A percentile compares a stretch with the other conserved stretches of the same genome.
Evolutionary conservation across 768 basidiomycete genomes (phyloP).

Genomic region (Psilocybe azurescens): DNA sequence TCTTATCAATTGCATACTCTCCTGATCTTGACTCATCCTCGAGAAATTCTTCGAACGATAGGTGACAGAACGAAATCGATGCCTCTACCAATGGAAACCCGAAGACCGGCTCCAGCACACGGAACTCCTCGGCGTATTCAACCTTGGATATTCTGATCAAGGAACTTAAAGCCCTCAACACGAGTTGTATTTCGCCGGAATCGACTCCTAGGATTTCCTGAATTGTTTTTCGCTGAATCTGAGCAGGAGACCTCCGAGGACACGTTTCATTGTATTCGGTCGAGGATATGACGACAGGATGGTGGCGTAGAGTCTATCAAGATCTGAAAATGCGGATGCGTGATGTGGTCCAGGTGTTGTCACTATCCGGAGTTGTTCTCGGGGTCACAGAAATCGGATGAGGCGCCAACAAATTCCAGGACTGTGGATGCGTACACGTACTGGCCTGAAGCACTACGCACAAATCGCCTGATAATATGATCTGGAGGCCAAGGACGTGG

Average conservation of each 20-base stretch:
- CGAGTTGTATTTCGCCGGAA: not conserved
- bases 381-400: not conserved
- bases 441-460: conserved; percentile 10
- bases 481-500: conserved; percentile 4
- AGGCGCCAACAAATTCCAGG: conserved; percentile 8
- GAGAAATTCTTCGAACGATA: conserved; percentile 1
- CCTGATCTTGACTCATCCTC: not conserved
- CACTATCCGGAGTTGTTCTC: not conserved
- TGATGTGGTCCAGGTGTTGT: not conserved
- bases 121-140: not conserved
- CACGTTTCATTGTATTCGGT: not conserved
- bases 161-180: not conserved
- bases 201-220: not conserved
- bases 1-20: not conserved
- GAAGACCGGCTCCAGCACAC: not conserved
- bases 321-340: not conserved
- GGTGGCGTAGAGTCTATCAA: not conserved
- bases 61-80: not conserved
- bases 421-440: conserved; percentile 18
- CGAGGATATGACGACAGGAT: conserved; percentile 1
- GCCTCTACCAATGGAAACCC: not conserved
- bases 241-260: not conserved
- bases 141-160: not conserved
- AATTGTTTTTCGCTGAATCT: not conserved
- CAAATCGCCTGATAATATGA: not conserved